A percentile compares a stretch with the other conserved stretches of the same genome.
These are phyloP conservation scores for Arabidopsis thaliana DNA, from an alignment of 345 rosid species.

Conservation along the genomic window TAIR10.1 NC_003074.8:908001-908500, in stretches of 20 bases:
- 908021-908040: conserved; percentile 65
- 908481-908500: conserved; percentile 69
- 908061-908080: conserved; percentile 42
- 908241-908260: conserved; percentile 35
- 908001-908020: conserved; percentile 70
- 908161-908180: conserved; percentile 48
- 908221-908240: conserved; percentile 38
- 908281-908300: conserved; percentile 49
- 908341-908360: conserved; percentile 41
- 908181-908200: conserved; percentile 48
- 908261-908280: conserved; percentile 26
- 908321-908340: conserved; percentile 46
- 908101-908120: conserved; percentile 41
- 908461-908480: conserved; percentile 86
- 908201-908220: conserved; percentile 46
- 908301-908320: conserved; percentile 57
- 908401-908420: conserved; percentile 62
- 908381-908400: conserved; percentile 49
- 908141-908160: conserved; percentile 50
- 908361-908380: conserved; percentile 46
- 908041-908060: conserved; percentile 33
- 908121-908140: conserved; percentile 44
- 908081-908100: conserved; percentile 44
- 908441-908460: conserved; percentile 78
- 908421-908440: conserved; percentile 60